Base-by-base conservation (phyloP, 2,329 filamentous ascomycete genomes). In the Emericellopsis atlantica region DNA sequence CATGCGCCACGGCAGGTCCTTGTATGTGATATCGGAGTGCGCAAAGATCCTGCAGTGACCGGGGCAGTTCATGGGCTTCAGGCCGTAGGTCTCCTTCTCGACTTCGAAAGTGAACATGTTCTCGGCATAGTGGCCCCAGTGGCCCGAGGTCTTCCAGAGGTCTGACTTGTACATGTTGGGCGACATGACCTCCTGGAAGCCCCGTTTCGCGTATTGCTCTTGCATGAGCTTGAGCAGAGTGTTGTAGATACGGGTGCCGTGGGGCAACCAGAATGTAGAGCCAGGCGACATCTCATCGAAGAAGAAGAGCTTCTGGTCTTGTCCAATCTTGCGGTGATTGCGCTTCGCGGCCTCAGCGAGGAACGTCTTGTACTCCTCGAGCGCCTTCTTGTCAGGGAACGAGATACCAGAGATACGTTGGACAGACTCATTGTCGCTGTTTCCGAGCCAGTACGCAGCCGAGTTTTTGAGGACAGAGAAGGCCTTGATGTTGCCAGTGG, bases 11-110 rank as follows among this genome's bases (percentile, higher is more conserved):
- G 92, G 92, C 44, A 98, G 69, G 52, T 96, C 88, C 53, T 56
- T 59, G 48, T 96, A 95, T 61, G 83, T 92, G 53, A 86, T 76
- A 55, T 86, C 84, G 41, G 84, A 76, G 60, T 90, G 82, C 39
- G 74, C 77, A 60, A 95, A 95, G 54, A 95, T 82, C 49, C 92
- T 67, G 62, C 85, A 93, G 64, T 96, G 90, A 23, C 88, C 88
- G 4, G 92, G 92, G 65, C 92, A 98, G 67, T 96, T 96, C 92
- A 96, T 96, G 23, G 90, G 90, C 67, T 96, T 96, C 40, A 96
- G 67, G 14, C 80, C 88, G 45, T 62, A 66, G 37, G 57, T 55
- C 49, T 63, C 82, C 69, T 95, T 94, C 60, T 95, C 89, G 26
- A 82, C 67, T 42, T 78, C 70, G 51, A 95, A 79, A 33, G 69